A percentile compares a stretch with the other conserved stretches of the same genome.
These are phyloP conservation scores for Liquidambar formosana DNA, from an alignment of 164 flowering plant species.

Conservation along the genomic window DNA sequence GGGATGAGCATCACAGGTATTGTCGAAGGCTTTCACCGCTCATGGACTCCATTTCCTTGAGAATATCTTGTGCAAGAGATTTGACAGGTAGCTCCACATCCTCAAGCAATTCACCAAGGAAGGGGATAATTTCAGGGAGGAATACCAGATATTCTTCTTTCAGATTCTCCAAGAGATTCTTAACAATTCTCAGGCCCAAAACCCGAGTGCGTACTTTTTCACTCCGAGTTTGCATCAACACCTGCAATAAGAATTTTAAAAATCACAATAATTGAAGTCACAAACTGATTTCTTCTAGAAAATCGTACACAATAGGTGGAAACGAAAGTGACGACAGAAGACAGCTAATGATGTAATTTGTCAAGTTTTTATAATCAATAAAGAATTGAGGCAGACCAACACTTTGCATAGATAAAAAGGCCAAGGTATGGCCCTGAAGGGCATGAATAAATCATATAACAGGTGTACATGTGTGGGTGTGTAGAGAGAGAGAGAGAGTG, in stretches of 20 bases:
- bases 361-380: no score
- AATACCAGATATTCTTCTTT: conserved; percentile 81
- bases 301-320: no score
- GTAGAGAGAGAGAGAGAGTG: no score
- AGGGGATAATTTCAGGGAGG: conserved; percentile 81
- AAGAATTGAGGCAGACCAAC: no score
- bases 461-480: no score
- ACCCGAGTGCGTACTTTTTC: conserved; percentile 71
- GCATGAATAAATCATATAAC: no score
- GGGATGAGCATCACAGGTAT: conserved; percentile 42
- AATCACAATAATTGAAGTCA: not conserved
- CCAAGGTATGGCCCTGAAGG: no score
- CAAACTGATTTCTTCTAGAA: no score
- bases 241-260: conserved; percentile 42
- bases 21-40: conserved; percentile 82
- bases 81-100: conserved; percentile 77
- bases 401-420: no score
- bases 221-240: conserved; percentile 90
- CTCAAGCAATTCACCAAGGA: conserved; percentile 86
- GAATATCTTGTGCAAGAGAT: conserved; percentile 74
- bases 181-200: conserved; percentile 72
- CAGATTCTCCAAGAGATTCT: conserved; percentile 64
- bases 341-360: no score
- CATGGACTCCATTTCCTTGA: conserved; percentile 72
- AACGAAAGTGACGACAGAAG: no score